Conservation (phyloP, 2,329 filamentous ascomycete species). For the Microsporum ferrugineum region DNA sequence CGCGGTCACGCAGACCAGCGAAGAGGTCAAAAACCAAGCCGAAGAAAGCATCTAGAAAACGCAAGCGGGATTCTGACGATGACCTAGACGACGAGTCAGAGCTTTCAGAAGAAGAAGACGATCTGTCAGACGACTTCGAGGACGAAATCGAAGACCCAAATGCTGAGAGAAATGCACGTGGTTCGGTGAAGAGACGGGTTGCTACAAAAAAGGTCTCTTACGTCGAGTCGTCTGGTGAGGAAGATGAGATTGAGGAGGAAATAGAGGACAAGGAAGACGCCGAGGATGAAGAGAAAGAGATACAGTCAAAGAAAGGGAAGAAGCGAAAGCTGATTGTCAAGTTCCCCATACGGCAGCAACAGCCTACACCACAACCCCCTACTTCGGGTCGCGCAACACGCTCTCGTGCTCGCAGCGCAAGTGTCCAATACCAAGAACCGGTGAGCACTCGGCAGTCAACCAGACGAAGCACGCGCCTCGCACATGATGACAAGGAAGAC, state of each 20-base stretch:
- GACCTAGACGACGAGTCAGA: conserved; percentile 32
- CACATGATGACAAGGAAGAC: conserved; percentile 45
- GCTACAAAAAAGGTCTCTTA: conserved; percentile 46
- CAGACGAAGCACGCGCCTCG: conserved; percentile 48
- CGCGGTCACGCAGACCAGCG: conserved; percentile 20
- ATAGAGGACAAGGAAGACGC: conserved; percentile 19
- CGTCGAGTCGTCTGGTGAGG: conserved; percentile 40
- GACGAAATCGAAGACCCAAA: conserved; percentile 29
- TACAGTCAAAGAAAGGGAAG: conserved; percentile 7
- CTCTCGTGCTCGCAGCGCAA: conserved; percentile 23
- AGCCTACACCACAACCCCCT: conserved; percentile 10
- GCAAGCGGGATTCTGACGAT: conserved; percentile 35
- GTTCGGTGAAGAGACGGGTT: conserved; percentile 45
- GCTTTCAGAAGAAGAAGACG: conserved; percentile 8
- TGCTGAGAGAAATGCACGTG: conserved; percentile 44
- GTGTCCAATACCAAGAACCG: conserved; percentile 13
- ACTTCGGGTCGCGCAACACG: conserved; percentile 15
- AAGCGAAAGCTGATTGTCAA: conserved; percentile 9
- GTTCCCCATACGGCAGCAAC: conserved; percentile 13
- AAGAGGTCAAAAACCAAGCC: conserved; percentile 23
- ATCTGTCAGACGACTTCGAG: conserved; percentile 30
- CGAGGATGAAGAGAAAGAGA: conserved; percentile 16
- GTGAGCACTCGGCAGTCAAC: conserved; percentile 17
- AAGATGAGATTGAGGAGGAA: conserved; percentile 19
- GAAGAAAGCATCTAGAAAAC: conserved; percentile 23